Percentiles rank a stretch among this genome's conserved stretches.
phyloP scores from a whole-genome alignment of 1,139 yeast species.

The Kodamaea alishanica region DNA sequence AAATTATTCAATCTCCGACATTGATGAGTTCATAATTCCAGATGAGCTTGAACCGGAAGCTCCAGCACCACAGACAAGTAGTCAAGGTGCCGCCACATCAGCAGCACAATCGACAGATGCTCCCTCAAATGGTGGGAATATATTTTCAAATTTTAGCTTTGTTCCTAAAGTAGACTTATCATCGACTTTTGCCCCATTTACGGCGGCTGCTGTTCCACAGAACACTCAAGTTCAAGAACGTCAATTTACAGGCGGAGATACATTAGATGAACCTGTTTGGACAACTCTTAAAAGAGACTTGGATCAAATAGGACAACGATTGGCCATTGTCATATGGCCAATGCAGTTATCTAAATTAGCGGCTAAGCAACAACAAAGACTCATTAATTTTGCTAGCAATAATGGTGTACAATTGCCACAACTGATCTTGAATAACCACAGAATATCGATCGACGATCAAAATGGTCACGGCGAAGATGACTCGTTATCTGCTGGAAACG shows the following conservation, averaged over 20 bases:
- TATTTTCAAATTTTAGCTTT: constrained; percentile 1
- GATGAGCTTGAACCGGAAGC: constrained; percentile 16
- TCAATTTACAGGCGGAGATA: constrained; percentile 78
- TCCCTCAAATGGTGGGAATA: not conserved
- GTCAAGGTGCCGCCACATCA: not conserved
- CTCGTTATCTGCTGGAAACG: constrained; percentile 6
- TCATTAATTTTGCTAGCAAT: constrained; percentile 41
- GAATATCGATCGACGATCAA: constrained; percentile 29
- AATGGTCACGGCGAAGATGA: constrained; percentile 27
- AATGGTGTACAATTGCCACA: constrained; percentile 46
- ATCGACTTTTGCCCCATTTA: constrained; percentile 38
- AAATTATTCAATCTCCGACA: constrained; percentile 11
- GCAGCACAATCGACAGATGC: not conserved
- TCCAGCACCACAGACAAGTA: not conserved
- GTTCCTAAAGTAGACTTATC: constrained; percentile 44
- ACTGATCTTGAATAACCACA: constrained; percentile 30
- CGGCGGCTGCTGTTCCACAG: constrained; percentile 25
- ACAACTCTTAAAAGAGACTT: constrained; percentile 68
- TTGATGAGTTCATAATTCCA: constrained; percentile 21
- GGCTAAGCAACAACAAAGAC: constrained; percentile 39
- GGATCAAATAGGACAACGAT: constrained; percentile 58
- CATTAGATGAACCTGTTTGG: constrained; percentile 78
- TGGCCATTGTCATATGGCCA: constrained; percentile 74
- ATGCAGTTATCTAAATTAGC: constrained; percentile 45
- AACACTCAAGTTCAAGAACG: constrained; percentile 63